Evolutionary conservation across 257 asterid genomes (phyloP), one percentile per base, ranked within the genome.

Genomic region (Nicotiana undulata): DNA sequence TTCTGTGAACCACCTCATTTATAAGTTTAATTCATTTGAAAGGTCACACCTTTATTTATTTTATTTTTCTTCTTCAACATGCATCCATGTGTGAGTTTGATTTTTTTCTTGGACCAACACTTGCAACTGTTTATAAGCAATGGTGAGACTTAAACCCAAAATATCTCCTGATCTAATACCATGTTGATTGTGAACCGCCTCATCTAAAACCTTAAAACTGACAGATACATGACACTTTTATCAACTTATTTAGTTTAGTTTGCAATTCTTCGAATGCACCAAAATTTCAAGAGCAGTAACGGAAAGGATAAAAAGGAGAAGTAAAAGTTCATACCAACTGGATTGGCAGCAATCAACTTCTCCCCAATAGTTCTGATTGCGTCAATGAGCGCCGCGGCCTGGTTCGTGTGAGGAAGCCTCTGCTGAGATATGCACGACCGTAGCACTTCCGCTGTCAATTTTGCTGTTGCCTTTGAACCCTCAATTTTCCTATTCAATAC

Each of bases 381-480:
- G 63, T 91, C 94, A 79, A 94, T 90, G 64, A 96, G 97, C 49
- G 98, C 97, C 56, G 59, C 92, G 1, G 98, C 97, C 90, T 96
- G 98, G 85, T 94, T 87, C 20, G 88, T 85, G 55, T 87, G 86
- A 32, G 99, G 98, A 67, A 96, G 92, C 82, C 97, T 87, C 90
- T 92, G 96, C 89, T 94, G 98, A 51, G 99, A 96, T 79, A 96
- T 96, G 84, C 94, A 93, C 20, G 99, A 88, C 68, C 98, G 97
- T 11, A 96, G 90, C 88, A 96, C 84, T 72, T 96, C 99, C 81
- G 92, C 97, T 49, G 98, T 92, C 53, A 92, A 81, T 90, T 94
- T 96, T 77, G 99, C 96, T 81, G 97, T 92, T 12, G 97, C 88
- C 88, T 96, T 94, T 68, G 99, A 96, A 63, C 99, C 99, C 88